Evolutionary conservation across 1,139 yeast species (phyloP).

Genomic region (Suhomyces terraborum): DNA sequence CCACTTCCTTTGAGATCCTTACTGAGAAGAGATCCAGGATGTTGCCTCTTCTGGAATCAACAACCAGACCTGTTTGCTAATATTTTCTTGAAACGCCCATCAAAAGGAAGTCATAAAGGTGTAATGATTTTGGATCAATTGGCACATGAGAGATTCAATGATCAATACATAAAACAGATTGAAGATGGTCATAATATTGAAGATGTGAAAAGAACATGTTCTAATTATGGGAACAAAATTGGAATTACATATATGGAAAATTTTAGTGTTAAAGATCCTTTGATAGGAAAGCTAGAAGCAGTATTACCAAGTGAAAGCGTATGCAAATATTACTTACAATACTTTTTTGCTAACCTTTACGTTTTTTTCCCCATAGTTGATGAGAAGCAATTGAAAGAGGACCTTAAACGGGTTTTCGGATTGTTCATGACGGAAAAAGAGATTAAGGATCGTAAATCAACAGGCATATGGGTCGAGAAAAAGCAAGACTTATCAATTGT

Average conservation of each 20-base stretch:
- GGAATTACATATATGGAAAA: conserved; percentile 13
- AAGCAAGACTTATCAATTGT: conserved; percentile 16
- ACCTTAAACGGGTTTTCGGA: conserved; percentile 13
- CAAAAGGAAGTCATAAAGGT: conserved; percentile 9
- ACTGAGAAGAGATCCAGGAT: conserved; percentile 24
- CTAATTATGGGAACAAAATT: conserved; percentile 13
- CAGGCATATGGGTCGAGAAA: conserved; percentile 5
- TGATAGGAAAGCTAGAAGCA: conserved; percentile 10
- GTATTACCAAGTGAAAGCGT: conserved; percentile 11
- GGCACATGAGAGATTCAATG: conserved; percentile 16
- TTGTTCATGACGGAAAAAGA: conserved; percentile 1
- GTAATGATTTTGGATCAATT: conserved; percentile 6
- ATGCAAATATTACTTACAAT: conserved; percentile 10
- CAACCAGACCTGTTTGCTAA: conserved; percentile 10
- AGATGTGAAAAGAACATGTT: conserved; percentile 19
- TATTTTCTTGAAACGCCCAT: conserved; percentile 13
- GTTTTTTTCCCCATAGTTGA: conserved; percentile 18
- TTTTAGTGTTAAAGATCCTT: conserved; percentile 1
- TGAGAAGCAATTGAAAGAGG: conserved; percentile 13
- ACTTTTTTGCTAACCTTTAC: conserved; percentile 16
- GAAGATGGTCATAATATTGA: conserved; percentile 15
- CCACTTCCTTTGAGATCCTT: conserved; percentile 19
- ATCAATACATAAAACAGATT: conserved; percentile 17
- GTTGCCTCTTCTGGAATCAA: conserved; percentile 18
- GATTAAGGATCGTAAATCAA: neutral